Conservation (phyloP, 345 rosid species). For the Salix purpurea region DNA sequence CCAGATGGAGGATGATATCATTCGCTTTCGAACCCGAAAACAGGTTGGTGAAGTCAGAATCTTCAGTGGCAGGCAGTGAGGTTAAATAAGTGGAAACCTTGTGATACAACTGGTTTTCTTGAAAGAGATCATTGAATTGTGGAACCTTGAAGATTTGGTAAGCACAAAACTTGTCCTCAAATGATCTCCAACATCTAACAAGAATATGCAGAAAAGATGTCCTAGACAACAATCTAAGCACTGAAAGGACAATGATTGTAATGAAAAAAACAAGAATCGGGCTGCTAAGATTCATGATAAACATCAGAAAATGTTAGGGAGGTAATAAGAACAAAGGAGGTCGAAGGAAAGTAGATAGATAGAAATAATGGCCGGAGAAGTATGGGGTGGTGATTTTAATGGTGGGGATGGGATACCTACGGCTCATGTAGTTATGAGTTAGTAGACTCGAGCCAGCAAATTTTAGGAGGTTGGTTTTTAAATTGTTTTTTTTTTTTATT, state of each 20-base stretch:
- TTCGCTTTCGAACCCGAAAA: slow-evolving; percentile 19
- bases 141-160: slow-evolving; percentile 22
- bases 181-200: background rate
- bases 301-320: background rate
- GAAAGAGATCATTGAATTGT: slow-evolving; percentile 14
- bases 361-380: background rate
- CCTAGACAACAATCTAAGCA: slow-evolving; percentile 3
- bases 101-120: slow-evolving; percentile 10
- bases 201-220: slow-evolving; percentile 19
- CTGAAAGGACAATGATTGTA: background rate
- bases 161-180: slow-evolving; percentile 16
- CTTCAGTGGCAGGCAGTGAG: slow-evolving; percentile 19
- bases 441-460: background rate
- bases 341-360: background rate
- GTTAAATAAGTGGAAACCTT: slow-evolving; percentile 17
- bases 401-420: background rate
- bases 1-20: slow-evolving; percentile 25
- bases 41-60: slow-evolving; percentile 18
- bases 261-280: background rate
- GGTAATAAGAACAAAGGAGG: background rate
- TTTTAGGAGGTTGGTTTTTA: too few species aligned
- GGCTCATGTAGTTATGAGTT: background rate
- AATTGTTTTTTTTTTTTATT: too few species aligned
- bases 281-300: slow-evolving; percentile 2
- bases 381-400: background rate